Evolutionary conservation across 1,284 basidiomycete species (phyloP).

Genomic region (Pseudozyma pruni): DNA sequence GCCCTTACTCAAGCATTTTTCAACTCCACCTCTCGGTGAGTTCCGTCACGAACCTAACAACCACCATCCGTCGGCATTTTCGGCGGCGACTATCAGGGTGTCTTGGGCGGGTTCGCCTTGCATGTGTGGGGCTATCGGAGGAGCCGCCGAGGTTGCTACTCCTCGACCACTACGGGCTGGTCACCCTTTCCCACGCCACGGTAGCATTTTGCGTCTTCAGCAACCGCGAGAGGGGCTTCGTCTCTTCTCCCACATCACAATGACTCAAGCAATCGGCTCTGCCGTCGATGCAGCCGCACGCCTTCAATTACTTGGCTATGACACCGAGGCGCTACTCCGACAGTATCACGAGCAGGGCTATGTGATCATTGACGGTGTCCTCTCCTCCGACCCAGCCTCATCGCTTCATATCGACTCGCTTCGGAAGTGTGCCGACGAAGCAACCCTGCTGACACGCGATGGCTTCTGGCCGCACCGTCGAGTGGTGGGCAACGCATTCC

Average conservation of each 20-base stretch:
- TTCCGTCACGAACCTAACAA: background rate
- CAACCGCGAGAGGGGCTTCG: too few species aligned
- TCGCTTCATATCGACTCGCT: constrained; percentile 23
- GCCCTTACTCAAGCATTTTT: constrained; percentile 10
- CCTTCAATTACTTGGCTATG: constrained; percentile 24
- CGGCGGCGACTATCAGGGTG: constrained; percentile 26
- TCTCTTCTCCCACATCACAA: background rate
- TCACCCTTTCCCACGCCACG: background rate
- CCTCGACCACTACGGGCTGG: background rate
- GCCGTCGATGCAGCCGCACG: constrained; percentile 14
- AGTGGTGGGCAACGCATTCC: constrained; percentile 83
- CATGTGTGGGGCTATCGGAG: background rate
- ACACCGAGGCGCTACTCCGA: constrained; percentile 35
- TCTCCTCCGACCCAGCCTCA: constrained; percentile 66
- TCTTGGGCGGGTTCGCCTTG: background rate
- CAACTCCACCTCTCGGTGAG: constrained; percentile 1
- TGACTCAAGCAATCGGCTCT: background rate
- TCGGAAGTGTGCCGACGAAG: constrained; percentile 58
- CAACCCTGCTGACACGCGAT: constrained; percentile 73
- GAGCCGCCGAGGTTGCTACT: constrained; percentile 3
- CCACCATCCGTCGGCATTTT: constrained; percentile 27
- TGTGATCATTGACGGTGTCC: constrained; percentile 76
- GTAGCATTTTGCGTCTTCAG: too few species aligned
- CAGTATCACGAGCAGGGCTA: constrained; percentile 77
- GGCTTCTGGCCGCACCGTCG: constrained; percentile 77